Percentiles rank a stretch among this genome's conserved stretches.
Conservation (phyloP, 2,329 filamentous ascomycete species). For the Fusarium nanum region DNA sequence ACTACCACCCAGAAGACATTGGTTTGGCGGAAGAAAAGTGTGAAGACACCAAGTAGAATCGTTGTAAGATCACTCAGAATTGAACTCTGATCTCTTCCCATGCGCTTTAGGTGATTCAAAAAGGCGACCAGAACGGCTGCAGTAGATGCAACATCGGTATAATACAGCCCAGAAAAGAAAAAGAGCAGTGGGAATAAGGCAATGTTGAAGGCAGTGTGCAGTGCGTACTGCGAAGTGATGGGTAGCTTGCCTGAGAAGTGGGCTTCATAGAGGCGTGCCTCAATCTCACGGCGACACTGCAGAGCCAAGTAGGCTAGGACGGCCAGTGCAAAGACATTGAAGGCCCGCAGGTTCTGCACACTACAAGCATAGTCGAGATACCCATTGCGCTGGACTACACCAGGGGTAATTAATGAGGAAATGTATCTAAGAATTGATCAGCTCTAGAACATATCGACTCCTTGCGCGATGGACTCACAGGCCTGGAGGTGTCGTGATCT, state of each 20-base stretch:
- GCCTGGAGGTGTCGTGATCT: constrained; percentile 95
- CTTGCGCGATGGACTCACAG: constrained; percentile 62
- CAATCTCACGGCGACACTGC: constrained; percentile 64
- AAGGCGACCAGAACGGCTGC: constrained; percentile 79
- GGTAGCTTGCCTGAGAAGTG: constrained; percentile 30
- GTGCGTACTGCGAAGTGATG: constrained; percentile 54
- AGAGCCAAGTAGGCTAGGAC: constrained; percentile 60
- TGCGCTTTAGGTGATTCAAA: constrained; percentile 63
- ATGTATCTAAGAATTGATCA: constrained; percentile 56
- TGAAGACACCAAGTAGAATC: constrained; percentile 69
- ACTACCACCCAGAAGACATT: constrained; percentile 96
- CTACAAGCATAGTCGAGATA: constrained; percentile 43
- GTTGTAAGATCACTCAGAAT: constrained; percentile 57
- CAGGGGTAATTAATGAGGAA: constrained; percentile 53
- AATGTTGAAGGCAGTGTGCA: constrained; percentile 80
- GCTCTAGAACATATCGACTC: not conserved
- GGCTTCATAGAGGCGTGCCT: constrained; percentile 54
- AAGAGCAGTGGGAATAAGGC: constrained; percentile 89
- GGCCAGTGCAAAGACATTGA: constrained; percentile 58
- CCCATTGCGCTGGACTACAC: constrained; percentile 25
- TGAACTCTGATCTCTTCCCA: constrained; percentile 50
- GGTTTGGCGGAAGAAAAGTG: constrained; percentile 87
- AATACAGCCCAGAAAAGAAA: constrained; percentile 96
- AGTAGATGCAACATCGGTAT: constrained; percentile 90
- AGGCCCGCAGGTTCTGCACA: constrained; percentile 56